Base-by-base conservation (phyloP, 352 stramenopile genomes). In the Thalassiosira sp. region DNA sequence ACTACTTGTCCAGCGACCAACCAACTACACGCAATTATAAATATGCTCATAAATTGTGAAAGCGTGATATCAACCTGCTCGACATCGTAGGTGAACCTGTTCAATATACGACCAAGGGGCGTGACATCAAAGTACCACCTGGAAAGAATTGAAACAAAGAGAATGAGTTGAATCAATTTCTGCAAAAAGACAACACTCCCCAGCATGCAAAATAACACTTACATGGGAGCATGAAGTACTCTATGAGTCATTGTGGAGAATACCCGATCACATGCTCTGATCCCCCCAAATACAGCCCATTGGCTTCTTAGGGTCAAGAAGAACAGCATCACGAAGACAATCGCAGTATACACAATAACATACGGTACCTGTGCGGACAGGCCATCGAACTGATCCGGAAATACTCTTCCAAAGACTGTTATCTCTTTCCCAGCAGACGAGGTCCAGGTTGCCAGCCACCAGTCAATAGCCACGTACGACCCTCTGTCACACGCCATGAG, bases 21-120 rank as follows among this genome's bases (percentile, higher is more conserved):
- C 89, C 89, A 94, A 13, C 74, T 71, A 7, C 68, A 72, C n/a
- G 78, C 72, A 28, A 89, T 93, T 45, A 94, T 82, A 1, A 94
- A 70, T 7, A 92, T 85, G 0, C 80, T 82, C 79, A 94, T 93
- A 10, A 76, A 74, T 59, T 90, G 62, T 3, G 82, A 86, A 5
- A 94, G 66, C 10, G 80, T 87, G 0, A 94, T 52, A 79, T 96
- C 92, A 16, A 94, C 66, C 13, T 91, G 83, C 46, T 94, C 90
- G 2, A 82, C 85, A 60, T 93, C 88, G 68, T 92, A 94, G 6
- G 89, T 94, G 61, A 96, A 95, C 25, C 69, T 63, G 57, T 90
- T 94, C 40, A 95, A 35, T 33, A 95, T 82, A 16, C 91, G 72
- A 25, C 92, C 92, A 49, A 94, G 82, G 3, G 92, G 92, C 11